A percentile compares a stretch with the other conserved stretches of the same genome.
phyloP scores from a whole-genome alignment of 768 basidiomycete species.

The Lanmaoa pseudosensibilis region DNA sequence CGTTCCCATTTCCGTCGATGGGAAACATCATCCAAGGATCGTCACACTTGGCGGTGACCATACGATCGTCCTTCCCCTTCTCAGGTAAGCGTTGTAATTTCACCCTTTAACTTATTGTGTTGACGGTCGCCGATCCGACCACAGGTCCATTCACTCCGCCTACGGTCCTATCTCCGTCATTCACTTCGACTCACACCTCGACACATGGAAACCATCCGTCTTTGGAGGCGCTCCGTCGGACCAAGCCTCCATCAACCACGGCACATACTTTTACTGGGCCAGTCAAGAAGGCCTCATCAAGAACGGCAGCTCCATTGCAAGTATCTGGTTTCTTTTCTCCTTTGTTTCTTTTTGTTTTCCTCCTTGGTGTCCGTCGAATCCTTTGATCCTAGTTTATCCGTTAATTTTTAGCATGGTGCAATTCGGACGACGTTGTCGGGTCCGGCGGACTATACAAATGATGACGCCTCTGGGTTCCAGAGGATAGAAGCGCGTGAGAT shows the following conservation, averaged over 20 bases:
- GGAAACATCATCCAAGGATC: constrained; percentile 73
- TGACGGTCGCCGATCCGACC: not conserved
- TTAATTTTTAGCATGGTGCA: constrained; percentile 69
- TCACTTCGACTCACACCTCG: constrained; percentile 85
- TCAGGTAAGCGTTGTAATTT: constrained; percentile 24
- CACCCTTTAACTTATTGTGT: not conserved
- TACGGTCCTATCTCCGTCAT: constrained; percentile 83
- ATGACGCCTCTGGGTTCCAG: constrained; percentile 77
- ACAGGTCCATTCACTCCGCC: constrained; percentile 69
- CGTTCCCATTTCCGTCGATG: too few relatives aligned
- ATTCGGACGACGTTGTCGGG: constrained; percentile 83
- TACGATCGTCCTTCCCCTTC: constrained; percentile 69
- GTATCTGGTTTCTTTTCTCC: constrained; percentile 43
- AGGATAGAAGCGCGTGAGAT: constrained; percentile 84
- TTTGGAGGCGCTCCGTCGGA: constrained; percentile 74
- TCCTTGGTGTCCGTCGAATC: constrained; percentile 27
- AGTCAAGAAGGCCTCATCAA: constrained; percentile 77
- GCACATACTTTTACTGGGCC: constrained; percentile 91
- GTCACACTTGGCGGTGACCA: constrained; percentile 89
- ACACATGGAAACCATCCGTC: constrained; percentile 75
- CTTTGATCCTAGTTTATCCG: constrained; percentile 75
- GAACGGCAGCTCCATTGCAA: constrained; percentile 82
- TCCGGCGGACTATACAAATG: constrained; percentile 73
- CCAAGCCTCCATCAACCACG: constrained; percentile 79
- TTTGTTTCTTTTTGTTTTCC: constrained; percentile 16